Evolutionary conservation across 768 basidiomycete species (phyloP).

Genomic region (Rhodocollybia butyracea): DNA sequence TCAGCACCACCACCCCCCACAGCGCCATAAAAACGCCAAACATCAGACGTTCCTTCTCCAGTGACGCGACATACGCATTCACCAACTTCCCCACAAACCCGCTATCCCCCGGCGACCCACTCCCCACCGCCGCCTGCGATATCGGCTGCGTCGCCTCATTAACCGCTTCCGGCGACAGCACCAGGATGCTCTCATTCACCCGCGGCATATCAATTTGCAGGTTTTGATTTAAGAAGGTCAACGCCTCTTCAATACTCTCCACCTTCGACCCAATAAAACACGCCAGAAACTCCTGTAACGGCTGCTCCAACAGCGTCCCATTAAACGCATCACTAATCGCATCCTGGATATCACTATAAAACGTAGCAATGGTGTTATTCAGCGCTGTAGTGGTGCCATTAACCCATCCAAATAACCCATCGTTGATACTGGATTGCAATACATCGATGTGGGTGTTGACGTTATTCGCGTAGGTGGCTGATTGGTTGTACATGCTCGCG

Average conservation of each 20-base stretch:
- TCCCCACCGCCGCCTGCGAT: constrained; percentile 76
- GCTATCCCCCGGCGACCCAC: constrained; percentile 43
- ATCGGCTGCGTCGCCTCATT: constrained; percentile 79
- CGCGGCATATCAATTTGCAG: constrained; percentile 77
- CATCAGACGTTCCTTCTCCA: constrained; percentile 82
- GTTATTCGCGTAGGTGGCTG: constrained; percentile 67
- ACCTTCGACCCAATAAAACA: constrained; percentile 94
- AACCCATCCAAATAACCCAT: constrained; percentile 93
- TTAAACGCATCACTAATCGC: constrained; percentile 79
- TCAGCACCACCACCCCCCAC: constrained; percentile 81
- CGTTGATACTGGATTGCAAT: constrained; percentile 76
- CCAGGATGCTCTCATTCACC: constrained; percentile 70
- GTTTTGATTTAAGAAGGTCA: constrained; percentile 91
- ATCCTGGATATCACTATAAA: constrained; percentile 83
- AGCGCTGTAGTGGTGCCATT: constrained; percentile 85
- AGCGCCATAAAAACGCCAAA: constrained; percentile 80
- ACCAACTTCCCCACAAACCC: constrained; percentile 75
- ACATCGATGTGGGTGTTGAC: constrained; percentile 70
- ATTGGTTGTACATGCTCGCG: constrained; percentile 79
- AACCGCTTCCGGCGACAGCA: constrained; percentile 69
- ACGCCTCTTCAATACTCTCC: constrained; percentile 75
- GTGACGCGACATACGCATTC: constrained; percentile 61
- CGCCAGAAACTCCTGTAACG: constrained; percentile 81
- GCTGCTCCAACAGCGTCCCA: constrained; percentile 75
- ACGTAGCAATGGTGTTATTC: constrained; percentile 80